Evolutionary conservation across 495 filamentous ascomycete species (phyloP), one percentile per base, ranked within the genome.

Genomic region (Penicillium ucsense): DNA sequence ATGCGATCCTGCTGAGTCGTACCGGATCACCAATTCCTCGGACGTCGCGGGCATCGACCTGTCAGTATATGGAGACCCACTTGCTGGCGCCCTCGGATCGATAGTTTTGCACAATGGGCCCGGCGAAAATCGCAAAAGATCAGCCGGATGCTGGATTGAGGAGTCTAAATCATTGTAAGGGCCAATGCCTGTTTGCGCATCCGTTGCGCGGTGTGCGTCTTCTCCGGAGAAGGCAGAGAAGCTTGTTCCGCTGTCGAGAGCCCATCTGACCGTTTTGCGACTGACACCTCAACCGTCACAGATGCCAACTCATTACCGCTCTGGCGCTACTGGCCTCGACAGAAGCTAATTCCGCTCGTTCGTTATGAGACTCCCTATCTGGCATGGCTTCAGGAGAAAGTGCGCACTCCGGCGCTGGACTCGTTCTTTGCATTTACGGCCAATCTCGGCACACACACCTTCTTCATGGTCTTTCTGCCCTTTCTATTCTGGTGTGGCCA

Each of bases 381-480:
- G 3, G 92, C 92, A 28, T 80, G 74, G 66, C 64, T 90, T 53
- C 92, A 98, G 75, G 77, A 81, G 54, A 80, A 75, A 60, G 66
- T 85, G 52, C 81, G 88, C 56, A 84, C 86, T 8, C 88, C 88
- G 2, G 70, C 84, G 4, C 80, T 96, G 47, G 92, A 98, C 65
- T 85, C 87, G 29, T 98, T 95, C 67, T 98, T 98, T 60, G 90
- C 91, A 9, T 84, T 92, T 52, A 95, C 91, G 2, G 92, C 92
- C 53, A 98, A 96, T 66, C 83, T 97, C 36, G 92, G 92, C 31
- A 98, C 92, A 4, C 92, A 98, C 68, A 98, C 92, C 2, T 96
- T 95, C 72, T 98, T 95, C 72, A 98, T 95, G 90, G 76, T 94
- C 43, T 80, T 85, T 41, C 66, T 98, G 49, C 92, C 92, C 3